Base-by-base conservation (phyloP, 306 rosid species). In the Sicyos edulis region DNA sequence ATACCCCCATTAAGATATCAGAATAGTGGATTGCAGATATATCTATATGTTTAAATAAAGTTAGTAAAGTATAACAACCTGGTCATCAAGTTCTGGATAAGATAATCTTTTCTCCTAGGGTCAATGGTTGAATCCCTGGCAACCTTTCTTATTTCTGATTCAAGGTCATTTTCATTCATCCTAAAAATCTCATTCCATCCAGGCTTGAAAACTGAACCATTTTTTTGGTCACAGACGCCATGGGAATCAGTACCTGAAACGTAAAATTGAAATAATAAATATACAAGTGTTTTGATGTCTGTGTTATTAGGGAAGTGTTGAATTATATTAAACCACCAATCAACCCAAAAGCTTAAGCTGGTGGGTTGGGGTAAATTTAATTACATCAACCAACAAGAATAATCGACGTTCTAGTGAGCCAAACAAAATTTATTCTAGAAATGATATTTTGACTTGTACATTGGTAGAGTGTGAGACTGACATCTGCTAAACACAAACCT, bases 131-230 rank as follows among this genome's bases (percentile, higher is more conserved):
- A 84, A 72, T 93, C 99, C 53, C 84, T 88, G 79, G 88, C 89
- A 65, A 93, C 99, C 83, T 91, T 91, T 81, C 99, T 84, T 77
- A 91, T 91, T 86, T 93, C 99, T 67, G 97, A 86, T 75, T 91
- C 99, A 60, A 93, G 92, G 80, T 93, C 99, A 89, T 83, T 87
- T 83, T 91, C 89, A 66, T 93, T 91, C 99, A 91, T 93, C 62
- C 99, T 92, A 74, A 93, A 93, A 80, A 93, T 93, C 82, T 93
- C 99, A 80, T 93, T 93, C 99, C 99, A 93, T 64, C 99, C 99
- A 21, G 99, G 99, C 87, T 85, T 93, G 88, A 93, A 93, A 96
- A 86, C 89, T 83, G 88, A 96, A 75, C 87, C 97, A 73, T 82
- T 85, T 47, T 67, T 47, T 67, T 83, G 86, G 68, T 85, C 86